Base-by-base conservation (phyloP, 495 filamentous ascomycete genomes). In the Neurospora sp. region DNA sequence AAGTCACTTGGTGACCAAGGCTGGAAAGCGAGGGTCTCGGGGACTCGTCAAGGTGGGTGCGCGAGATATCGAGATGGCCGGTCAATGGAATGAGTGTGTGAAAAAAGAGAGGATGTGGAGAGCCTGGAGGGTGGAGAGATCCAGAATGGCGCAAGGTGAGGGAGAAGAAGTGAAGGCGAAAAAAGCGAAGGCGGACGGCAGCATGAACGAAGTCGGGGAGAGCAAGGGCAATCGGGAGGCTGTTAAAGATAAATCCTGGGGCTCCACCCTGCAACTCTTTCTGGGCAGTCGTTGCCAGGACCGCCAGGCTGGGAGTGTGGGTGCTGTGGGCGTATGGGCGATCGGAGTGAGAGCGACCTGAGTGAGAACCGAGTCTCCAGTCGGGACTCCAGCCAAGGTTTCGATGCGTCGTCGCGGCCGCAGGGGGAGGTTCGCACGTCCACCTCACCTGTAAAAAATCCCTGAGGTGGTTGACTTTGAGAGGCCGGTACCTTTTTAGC, bases 231-330 rank as follows among this genome's bases (percentile, higher is more conserved):
- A 35, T 66, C 54, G 54, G 44, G 48, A 69, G 62, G 78, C 77
- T 66, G 78, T 80, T 78, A 77, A 81, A 81, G 79, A 80, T 81
- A 72, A 77, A 78, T 76, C 73, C 73, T 75, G 72, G 76, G 72
- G 70, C 73, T 76, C 79, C 79, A 79, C 79, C 75, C 72, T 69
- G 39, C 73, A 75, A 70, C 46, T 40, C 70, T 37, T 66, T 62
- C 54, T 62, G 54, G 54, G 54, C 54, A 62, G 54, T 62, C 54
- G 70, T 59, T 39, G 42, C 71, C 54, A 59, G 42, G 71, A 35
- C 38, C 42, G 42, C 44, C 54, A 66, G 54, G 54, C 54, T 66
- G 48, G 48, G 11, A 54, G 46, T 59, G 23, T 59, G 48, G 48
- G 23, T 48, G 44, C 23, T 59, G 48, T 31, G 46, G 14, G 42